Conservation (phyloP, 2,329 filamentous ascomycete species). For the Fusarium xylarioides region DNA sequence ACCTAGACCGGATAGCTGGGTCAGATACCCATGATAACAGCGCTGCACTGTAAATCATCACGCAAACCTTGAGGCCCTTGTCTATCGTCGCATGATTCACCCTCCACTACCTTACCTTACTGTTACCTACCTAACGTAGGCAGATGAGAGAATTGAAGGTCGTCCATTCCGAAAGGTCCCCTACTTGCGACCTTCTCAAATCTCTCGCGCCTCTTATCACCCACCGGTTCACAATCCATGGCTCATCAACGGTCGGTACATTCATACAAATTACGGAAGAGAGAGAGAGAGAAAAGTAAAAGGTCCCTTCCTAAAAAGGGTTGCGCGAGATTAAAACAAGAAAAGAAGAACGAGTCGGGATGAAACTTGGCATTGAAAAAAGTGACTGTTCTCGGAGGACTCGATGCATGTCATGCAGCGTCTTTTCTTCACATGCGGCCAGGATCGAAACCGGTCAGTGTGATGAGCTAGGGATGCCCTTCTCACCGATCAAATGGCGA, state of each 20-base stretch:
- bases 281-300: neutral
- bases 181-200: neutral
- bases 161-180: neutral
- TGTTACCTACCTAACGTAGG: neutral
- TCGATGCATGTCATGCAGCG: constrained; percentile 17
- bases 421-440: constrained; percentile 15
- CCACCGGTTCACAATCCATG: neutral
- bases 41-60: constrained; percentile 26
- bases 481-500: neutral
- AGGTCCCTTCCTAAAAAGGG: neutral
- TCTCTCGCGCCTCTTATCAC: neutral
- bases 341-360: neutral
- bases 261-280: neutral
- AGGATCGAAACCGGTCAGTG: constrained; percentile 3
- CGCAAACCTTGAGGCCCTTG: constrained; percentile 7
- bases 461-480: constrained; percentile 3
- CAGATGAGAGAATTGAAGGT: neutral
- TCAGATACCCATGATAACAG: constrained; percentile 20
- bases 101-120: neutral
- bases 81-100: constrained; percentile 14
- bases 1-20: constrained; percentile 26
- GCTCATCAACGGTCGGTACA: neutral
- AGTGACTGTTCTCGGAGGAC: neutral
- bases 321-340: neutral
- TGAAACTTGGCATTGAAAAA: neutral